These are phyloP conservation scores for Apophysomyces trapeziformis DNA, from an alignment of 371 early-diverging fungal species.

Conservation along the genomic window DNA sequence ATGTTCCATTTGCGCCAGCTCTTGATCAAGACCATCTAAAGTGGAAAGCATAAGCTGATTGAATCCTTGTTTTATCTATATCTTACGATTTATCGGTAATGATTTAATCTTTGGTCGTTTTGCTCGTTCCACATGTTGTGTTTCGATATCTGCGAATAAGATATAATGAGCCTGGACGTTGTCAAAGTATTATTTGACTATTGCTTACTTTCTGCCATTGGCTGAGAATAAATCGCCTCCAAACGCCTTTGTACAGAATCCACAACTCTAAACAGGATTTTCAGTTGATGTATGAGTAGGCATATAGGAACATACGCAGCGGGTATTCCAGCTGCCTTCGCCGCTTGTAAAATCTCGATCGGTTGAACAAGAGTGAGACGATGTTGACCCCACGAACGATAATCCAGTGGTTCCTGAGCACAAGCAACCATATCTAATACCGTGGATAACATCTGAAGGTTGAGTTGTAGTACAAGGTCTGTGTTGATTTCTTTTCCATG, in stretches of 20 bases:
- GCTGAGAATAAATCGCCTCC: not conserved
- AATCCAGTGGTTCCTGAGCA: not conserved
- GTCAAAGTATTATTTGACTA: not conserved
- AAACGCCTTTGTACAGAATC: not conserved
- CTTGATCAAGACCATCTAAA: not conserved
- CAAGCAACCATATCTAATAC: not conserved
- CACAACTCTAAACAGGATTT: not conserved
- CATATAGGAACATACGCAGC: not conserved
- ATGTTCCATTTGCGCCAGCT: not conserved
- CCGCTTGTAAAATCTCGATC: not conserved
- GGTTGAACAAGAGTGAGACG: not conserved
- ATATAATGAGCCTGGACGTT: not conserved
- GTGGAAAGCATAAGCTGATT: not conserved
- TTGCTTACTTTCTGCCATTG: not conserved
- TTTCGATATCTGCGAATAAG: not conserved
- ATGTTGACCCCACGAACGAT: not conserved
- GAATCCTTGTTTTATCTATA: not conserved
- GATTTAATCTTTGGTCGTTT: not conserved
- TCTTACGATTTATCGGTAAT: not conserved
- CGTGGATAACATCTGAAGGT: not conserved
- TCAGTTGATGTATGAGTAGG: not conserved
- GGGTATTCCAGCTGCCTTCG: not conserved
- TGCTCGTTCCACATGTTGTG: not conserved
- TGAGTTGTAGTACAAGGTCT: slow-evolving; percentile 1
- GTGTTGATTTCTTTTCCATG: not conserved